Evolutionary conservation across 768 basidiomycete genomes (phyloP).

Genomic region (Rhizopogon roseolus): DNA sequence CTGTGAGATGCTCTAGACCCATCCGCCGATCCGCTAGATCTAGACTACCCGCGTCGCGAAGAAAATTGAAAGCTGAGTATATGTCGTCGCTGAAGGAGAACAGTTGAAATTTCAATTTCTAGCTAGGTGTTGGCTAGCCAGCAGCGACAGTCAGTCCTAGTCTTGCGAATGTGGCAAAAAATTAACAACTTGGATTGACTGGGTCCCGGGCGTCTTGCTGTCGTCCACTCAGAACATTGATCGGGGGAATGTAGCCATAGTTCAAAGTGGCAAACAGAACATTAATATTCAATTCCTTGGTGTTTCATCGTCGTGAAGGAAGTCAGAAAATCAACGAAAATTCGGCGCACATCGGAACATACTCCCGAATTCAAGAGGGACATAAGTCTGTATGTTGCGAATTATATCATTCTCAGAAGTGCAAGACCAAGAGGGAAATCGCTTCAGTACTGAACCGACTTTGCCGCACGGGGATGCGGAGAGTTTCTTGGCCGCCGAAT

Average conservation of each 20-base stretch:
- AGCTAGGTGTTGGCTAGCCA: neutral
- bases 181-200: neutral
- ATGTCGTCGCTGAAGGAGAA: neutral
- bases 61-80: neutral
- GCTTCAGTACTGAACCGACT: neutral
- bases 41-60: neutral
- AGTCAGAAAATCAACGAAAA: too few species aligned
- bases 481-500: neutral
- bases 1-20: neutral
- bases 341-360: too few species aligned
- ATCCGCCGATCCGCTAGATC: neutral
- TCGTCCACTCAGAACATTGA: too few species aligned
- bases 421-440: too few species aligned
- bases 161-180: neutral
- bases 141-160: neutral
- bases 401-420: neutral
- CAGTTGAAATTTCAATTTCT: too few species aligned
- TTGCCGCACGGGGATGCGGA: too few species aligned
- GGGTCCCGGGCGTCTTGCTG: neutral
- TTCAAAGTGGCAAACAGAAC: too few species aligned
- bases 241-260: too few species aligned
- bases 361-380: neutral
- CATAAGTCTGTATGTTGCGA: neutral
- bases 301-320: too few species aligned
- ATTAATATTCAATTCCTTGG: too few species aligned